Conservation (phyloP, 2,329 filamentous ascomycete species). For the Colletotrichum sp. region DNA sequence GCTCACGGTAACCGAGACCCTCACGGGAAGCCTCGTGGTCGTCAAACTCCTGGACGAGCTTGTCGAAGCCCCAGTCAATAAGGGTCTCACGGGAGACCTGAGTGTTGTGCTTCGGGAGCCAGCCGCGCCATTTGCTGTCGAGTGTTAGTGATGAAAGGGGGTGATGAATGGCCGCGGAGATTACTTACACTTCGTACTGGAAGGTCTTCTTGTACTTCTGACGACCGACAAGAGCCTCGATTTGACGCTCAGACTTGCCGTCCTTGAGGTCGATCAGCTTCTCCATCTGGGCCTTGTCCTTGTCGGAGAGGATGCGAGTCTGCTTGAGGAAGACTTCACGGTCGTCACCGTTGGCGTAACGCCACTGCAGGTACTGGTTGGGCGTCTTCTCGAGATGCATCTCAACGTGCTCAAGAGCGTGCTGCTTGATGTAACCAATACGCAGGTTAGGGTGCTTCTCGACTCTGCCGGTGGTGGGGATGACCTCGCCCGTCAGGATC, state of each 20-base stretch:
- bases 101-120: constrained; percentile 91
- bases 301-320: constrained; percentile 85
- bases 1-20: constrained; percentile 92
- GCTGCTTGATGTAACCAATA: constrained; percentile 99
- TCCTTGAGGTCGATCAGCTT: constrained; percentile 86
- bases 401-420: constrained; percentile 98
- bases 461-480: constrained; percentile 83
- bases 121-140: constrained; percentile 83
- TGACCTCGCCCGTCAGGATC: constrained; percentile 88
- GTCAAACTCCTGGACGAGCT: constrained; percentile 96
- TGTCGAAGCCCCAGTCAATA: constrained; percentile 82
- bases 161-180: background rate
- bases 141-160: constrained; percentile 26
- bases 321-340: constrained; percentile 98
- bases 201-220: constrained; percentile 99
- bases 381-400: constrained; percentile 99
- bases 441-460: constrained; percentile 99
- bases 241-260: constrained; percentile 75
- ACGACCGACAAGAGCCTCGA: constrained; percentile 91
- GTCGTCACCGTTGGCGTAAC: constrained; percentile 95
- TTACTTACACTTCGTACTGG: constrained; percentile 88
- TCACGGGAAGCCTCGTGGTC: constrained; percentile 99
- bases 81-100: constrained; percentile 94
- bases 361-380: constrained; percentile 98
- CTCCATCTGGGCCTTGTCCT: constrained; percentile 90